Percentiles rank a stretch among this genome's conserved stretches.
phyloP scores from a whole-genome alignment of 352 stramenopile species.

The Globisporangium sylvaticum region DNA sequence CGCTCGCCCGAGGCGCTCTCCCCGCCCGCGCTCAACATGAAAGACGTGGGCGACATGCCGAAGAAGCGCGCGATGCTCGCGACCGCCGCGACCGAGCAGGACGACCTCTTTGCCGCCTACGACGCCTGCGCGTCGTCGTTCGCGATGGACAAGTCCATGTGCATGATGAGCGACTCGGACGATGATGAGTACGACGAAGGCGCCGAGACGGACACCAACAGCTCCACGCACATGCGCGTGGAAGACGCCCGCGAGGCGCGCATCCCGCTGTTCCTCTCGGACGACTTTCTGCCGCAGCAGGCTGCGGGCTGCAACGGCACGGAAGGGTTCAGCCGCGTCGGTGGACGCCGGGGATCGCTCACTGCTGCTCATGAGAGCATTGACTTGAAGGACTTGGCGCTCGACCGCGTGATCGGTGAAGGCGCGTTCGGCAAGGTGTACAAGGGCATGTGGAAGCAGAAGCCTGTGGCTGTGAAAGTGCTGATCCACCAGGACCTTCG shows the following conservation, averaged over 20 bases:
- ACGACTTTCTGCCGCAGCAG: constrained; percentile 37
- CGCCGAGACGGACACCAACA: constrained; percentile 36
- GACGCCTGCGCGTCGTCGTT: constrained; percentile 21
- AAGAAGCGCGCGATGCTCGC: constrained; percentile 13
- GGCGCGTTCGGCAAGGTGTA: constrained; percentile 81
- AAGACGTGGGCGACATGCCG: constrained; percentile 21
- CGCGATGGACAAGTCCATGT: constrained; percentile 9
- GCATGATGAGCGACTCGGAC: constrained; percentile 16
- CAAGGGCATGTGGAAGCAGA: constrained; percentile 50
- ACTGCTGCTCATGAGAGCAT: constrained; percentile 47
- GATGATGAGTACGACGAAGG: constrained; percentile 27
- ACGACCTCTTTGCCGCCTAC: constrained; percentile 26
- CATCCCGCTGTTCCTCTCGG: constrained; percentile 60
- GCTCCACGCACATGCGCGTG: constrained; percentile 36
- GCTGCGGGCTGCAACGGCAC: constrained; percentile 19
- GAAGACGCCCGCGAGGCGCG: constrained; percentile 46
- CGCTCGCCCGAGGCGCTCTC: constrained; percentile 27
- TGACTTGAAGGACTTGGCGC: constrained; percentile 50
- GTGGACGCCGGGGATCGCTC: constrained; percentile 20
- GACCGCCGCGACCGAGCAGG: constrained; percentile 18
- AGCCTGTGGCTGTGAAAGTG: constrained; percentile 69
- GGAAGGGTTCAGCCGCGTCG: constrained; percentile 14
- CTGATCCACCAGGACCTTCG: constrained; percentile 71
- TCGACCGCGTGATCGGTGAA: constrained; percentile 64
- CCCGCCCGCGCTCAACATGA: constrained; percentile 29